Base-by-base conservation (phyloP, 2,329 filamentous ascomycete genomes). In the Fusarium agapanthi region DNA sequence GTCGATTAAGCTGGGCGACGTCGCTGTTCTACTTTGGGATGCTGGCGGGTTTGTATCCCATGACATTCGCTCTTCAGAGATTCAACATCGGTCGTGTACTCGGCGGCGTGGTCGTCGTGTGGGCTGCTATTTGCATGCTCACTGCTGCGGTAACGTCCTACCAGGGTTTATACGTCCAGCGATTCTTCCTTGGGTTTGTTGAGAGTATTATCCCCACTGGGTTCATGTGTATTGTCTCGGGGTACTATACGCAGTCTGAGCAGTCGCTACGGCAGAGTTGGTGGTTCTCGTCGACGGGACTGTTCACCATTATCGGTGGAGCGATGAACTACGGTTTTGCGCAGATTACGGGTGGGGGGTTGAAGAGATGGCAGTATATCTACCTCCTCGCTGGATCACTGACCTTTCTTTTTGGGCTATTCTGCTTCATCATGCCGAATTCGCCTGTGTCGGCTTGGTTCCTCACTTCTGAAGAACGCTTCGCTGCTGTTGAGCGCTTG, bases 11-110 rank as follows among this genome's bases (percentile, higher is more conserved):
- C 73, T 95, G 92, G 92, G 92, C 92, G 6, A 94, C 92, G 0
- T 94, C 91, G 0, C 85, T 94, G 76, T 94, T 95, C 83, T 95
- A 94, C 83, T 94, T 95, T 73, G 92, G 92, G 41, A 93, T 93
- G 91, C 85, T 95, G 5, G 89, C 88, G 1, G 92, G 92, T 0
- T 83, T 93, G 7, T 94, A 93, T 69, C 92, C 92, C 4, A 90
- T 94, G 88, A 91, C 91, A 0, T 93, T 92, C 67, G 84, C 88
- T 1, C 84, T 93, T 3, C 92, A 95, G 79, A 88, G 88, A 26
- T 92, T 93, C 82, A 84, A 89, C 66, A 85, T 89, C 4, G 88
- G 90, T n/a, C 85, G 86, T 51, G 88, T 92, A 4, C 86, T 95
- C 6, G 91, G 91, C 18, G 83, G 77, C 18, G 83, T 91, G 5